These are phyloP conservation scores for Herpetomonas muscarum DNA, from an alignment of 208 protist genomes.

Conservation along the genomic window DNA sequence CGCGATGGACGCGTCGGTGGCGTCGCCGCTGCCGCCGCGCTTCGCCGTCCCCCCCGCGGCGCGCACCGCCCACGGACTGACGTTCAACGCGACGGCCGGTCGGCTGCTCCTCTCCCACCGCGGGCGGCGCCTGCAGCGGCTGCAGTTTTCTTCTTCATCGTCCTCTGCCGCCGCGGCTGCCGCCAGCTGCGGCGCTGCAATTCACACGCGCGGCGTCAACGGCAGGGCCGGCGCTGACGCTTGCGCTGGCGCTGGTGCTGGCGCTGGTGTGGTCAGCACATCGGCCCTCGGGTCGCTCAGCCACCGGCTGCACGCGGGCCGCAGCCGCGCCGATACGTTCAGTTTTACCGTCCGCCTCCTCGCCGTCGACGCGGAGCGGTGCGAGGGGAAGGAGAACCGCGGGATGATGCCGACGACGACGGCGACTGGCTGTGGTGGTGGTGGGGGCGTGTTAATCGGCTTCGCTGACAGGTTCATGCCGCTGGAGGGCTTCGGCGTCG, in stretches of 20 bases:
- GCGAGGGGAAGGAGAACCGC: background rate
- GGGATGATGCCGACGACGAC: no score
- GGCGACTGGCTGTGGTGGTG: background rate
- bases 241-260: background rate
- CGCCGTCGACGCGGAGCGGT: conserved; percentile 12
- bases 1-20: background rate
- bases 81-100: conserved; percentile 18
- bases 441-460: conserved; percentile 32
- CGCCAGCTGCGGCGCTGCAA: background rate
- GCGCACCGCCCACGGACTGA: background rate
- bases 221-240: background rate
- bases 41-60: no score
- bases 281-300: conserved; percentile 35
- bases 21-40: background rate
- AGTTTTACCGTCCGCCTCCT: conserved; percentile 12
- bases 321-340: conserved; percentile 11
- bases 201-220: background rate
- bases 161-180: no score
- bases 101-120: conserved; percentile 16
- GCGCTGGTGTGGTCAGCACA: conserved; percentile 14
- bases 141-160: background rate
- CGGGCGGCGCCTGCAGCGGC: conserved; percentile 17
- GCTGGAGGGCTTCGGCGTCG: conserved; percentile 41
- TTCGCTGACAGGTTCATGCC: conserved; percentile 52
- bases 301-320: conserved; percentile 24